A percentile compares a stretch with the other conserved stretches of the same genome.
Conservation (phyloP, 192 early-diverging fungal species). For the Backusella liffmaniae region DNA sequence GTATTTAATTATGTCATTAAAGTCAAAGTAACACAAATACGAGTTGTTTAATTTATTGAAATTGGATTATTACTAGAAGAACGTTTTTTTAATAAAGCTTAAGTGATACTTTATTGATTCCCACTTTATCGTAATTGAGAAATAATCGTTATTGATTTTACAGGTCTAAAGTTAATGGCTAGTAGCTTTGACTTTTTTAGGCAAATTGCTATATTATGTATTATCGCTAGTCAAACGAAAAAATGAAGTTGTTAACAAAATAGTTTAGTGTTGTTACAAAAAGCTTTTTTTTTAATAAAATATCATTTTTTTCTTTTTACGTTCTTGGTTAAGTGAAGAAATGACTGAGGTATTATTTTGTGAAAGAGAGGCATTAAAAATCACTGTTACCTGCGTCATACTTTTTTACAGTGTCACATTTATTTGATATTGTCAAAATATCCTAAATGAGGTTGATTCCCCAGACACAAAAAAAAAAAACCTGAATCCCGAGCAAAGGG, state of each 20-base stretch:
- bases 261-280: slow-evolving; percentile 2
- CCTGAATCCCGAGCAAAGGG: neutral
- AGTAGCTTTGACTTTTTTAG: neutral
- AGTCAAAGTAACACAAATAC: neutral
- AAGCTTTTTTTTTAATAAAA: neutral
- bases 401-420: neutral
- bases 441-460: neutral
- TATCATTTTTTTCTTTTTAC: neutral
- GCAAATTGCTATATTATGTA: neutral
- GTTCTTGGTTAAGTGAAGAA: neutral
- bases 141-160: neutral
- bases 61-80: neutral
- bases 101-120: neutral
- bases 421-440: neutral
- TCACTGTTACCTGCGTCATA: neutral
- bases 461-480: neutral
- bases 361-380: neutral
- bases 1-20: slow-evolving; percentile 1
- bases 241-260: slow-evolving; percentile 3
- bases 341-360: neutral
- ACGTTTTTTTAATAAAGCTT: neutral
- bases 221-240: neutral
- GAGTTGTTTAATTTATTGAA: slow-evolving; percentile 5
- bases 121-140: slow-evolving; percentile 1
- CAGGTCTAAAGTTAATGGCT: neutral